Evolutionary conservation across 805 yeast genomes (phyloP), one percentile per base, ranked within the genome.

Genomic region (Maudiozyma pseudohumilis): DNA sequence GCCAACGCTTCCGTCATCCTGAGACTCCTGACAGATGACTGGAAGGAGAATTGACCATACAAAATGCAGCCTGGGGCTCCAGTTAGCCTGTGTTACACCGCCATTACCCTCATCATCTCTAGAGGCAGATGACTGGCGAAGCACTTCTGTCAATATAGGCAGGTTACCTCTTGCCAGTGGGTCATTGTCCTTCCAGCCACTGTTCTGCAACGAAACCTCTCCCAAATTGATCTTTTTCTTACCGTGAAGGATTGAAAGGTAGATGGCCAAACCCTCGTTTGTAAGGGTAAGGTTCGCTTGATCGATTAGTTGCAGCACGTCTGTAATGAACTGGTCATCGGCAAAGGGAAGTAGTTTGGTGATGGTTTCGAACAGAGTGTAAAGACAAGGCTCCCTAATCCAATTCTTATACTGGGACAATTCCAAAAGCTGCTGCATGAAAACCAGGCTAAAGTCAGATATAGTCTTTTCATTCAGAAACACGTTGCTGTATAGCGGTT

Each of bases 351-450:
- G 30, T 7, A 55, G 36, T 35, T 52, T 53, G 35, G 46, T 47
- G n/a, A 75, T 47, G 3, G 80, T 67, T 36, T 73, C 77, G 47
- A 70, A 74, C 33, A 88, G 63, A 1, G 94, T 81, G 51, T 69
- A 83, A 49, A 83, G 67, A 29, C 85, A 69, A 3, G 94, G 75
- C 59, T 89, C 96, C 42, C 94, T 66, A 29, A 88, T 71, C 96
- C 96, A 88, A 1, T 83, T 72, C 55, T 88, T 89, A 25, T 63
- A 46, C 11, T 64, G 56, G 0, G 94, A 71, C 39, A 88, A 63
- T 18, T 72, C 75, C 4, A 84, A 55, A 26, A 82, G 49, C 22
- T 64, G 55, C 4, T 65, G 60, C 20, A 74, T 56, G 32, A 79
- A 70, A 10, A 59, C 55, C 13, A 52, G 42, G 35, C 66, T 61